Conservation (phyloP, 2,329 filamentous ascomycete species). For the Ophiostoma angusticollis region DNA sequence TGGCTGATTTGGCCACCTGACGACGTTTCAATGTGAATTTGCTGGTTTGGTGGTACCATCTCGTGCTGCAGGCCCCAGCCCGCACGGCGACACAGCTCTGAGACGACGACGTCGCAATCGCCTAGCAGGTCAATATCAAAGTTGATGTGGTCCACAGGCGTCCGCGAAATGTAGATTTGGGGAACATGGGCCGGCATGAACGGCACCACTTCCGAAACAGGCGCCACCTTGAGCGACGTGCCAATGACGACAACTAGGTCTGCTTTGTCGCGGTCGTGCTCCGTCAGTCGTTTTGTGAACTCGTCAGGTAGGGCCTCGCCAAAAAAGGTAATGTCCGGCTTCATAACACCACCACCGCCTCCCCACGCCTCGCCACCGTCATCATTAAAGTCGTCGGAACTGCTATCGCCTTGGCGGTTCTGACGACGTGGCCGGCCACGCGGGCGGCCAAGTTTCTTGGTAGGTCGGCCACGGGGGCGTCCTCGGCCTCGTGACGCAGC, state of each 20-base stretch:
- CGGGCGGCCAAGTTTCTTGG: slow-evolving; percentile 18
- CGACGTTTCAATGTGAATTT: slow-evolving; percentile 40
- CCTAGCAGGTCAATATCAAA: slow-evolving; percentile 96
- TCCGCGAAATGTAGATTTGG: slow-evolving; percentile 80
- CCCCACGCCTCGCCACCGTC: no score
- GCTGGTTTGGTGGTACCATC: slow-evolving; percentile 62
- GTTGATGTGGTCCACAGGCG: slow-evolving; percentile 76
- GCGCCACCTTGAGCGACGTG: slow-evolving; percentile 88
- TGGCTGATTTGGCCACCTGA: no score
- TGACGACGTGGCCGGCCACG: slow-evolving; percentile 28
- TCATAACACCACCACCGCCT: slow-evolving; percentile 63
- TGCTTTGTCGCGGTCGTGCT: slow-evolving; percentile 64
- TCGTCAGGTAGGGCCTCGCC: slow-evolving; percentile 76
- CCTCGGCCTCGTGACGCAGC: slow-evolving; percentile 8
- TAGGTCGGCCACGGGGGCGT: slow-evolving; percentile 20
- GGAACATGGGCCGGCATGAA: slow-evolving; percentile 68
- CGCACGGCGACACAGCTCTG: slow-evolving; percentile 69
- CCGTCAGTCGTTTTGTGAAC: slow-evolving; percentile 70
- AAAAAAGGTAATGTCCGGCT: slow-evolving; percentile 96
- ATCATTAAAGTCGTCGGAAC: slow-evolving; percentile 29
- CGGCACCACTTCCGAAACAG: slow-evolving; percentile 81
- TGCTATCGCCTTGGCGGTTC: slow-evolving; percentile 27
- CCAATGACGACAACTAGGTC: slow-evolving; percentile 94
- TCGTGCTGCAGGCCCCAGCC: slow-evolving; percentile 72
- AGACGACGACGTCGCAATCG: slow-evolving; percentile 82